phyloP scores from a whole-genome alignment of 73 alveolate genomes.

The Stentor coeruleus region DNA sequence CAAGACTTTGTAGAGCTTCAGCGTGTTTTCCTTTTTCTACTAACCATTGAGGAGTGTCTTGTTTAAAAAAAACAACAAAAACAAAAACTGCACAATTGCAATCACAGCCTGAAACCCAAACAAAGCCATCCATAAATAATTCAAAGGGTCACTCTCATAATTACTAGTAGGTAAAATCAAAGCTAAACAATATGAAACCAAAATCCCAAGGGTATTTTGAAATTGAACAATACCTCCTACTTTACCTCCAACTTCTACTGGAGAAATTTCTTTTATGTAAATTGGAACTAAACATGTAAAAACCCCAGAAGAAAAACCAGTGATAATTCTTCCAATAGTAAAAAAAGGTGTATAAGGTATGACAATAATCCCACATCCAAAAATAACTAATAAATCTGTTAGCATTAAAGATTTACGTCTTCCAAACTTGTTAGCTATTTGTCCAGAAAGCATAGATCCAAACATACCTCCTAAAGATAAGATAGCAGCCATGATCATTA shows the following conservation, averaged over 20 bases:
- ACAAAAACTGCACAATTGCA: neutral
- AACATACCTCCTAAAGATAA: conserved; percentile 21
- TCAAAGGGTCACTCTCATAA: neutral
- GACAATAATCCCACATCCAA: neutral
- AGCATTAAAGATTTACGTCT: neutral
- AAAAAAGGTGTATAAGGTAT: neutral
- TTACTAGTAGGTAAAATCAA: neutral
- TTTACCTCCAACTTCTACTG: neutral
- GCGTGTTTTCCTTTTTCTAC: neutral
- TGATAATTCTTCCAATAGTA: neutral
- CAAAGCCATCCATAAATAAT: conserved; percentile 8
- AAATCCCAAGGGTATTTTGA: neutral
- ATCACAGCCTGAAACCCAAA: neutral
- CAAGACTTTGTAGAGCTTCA: neutral
- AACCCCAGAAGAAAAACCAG: conserved; percentile 9
- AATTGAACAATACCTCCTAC: neutral
- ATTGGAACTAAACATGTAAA: conserved; percentile 4
- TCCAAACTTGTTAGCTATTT: neutral
- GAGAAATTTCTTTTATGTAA: conserved; percentile 21
- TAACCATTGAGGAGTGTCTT: neutral
- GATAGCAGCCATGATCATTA: neutral
- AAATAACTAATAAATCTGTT: neutral
- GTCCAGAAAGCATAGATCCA: conserved; percentile 8
- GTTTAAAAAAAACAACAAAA: conserved; percentile 8
- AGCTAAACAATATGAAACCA: conserved; percentile 2